Evolutionary conservation across 129 eudicot species (phyloP).

Genomic region (Scalesia atractyloides): DNA sequence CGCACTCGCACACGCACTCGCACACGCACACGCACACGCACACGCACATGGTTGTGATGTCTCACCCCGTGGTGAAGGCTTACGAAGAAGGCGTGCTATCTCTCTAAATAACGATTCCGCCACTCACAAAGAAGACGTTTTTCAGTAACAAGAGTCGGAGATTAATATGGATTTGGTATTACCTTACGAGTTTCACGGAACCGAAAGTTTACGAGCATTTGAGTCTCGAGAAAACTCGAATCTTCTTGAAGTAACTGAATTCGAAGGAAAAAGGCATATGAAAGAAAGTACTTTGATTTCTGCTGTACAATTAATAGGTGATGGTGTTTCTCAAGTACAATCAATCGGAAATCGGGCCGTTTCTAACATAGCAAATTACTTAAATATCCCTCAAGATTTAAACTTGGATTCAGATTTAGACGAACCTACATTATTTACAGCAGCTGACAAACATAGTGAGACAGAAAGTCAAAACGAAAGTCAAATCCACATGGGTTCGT

Average conservation of each 20-base stretch:
- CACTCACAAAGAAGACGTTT: slow-evolving; percentile 33
- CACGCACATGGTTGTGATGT: slow-evolving; percentile 38
- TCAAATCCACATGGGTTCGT: slow-evolving; percentile 28
- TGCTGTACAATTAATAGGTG: slow-evolving; percentile 89
- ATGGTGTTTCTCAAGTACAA: slow-evolving; percentile 95
- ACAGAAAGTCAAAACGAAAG: slow-evolving; percentile 37
- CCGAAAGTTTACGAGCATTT: slow-evolving; percentile 52
- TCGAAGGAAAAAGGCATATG: slow-evolving; percentile 56
- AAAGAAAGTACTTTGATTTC: slow-evolving; percentile 70
- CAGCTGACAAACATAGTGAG: slow-evolving; percentile 40
- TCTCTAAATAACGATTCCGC: slow-evolving; percentile 43
- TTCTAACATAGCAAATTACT: slow-evolving; percentile 67
- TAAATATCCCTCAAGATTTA: slow-evolving; percentile 64
- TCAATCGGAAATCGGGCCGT: slow-evolving; percentile 91
- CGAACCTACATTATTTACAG: slow-evolving; percentile 45
- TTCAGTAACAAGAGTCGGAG: slow-evolving; percentile 41
- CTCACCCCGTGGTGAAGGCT: slow-evolving; percentile 66
- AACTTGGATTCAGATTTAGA: slow-evolving; percentile 75
- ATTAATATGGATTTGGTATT: slow-evolving; percentile 35
- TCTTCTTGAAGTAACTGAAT: slow-evolving; percentile 65
- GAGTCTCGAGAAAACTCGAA: slow-evolving; percentile 49
- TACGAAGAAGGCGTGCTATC: slow-evolving; percentile 63
- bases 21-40: neutral
- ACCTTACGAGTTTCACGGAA: slow-evolving; percentile 46
- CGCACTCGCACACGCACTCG: slow-evolving; percentile 9